Base-by-base conservation (phyloP, 2,329 filamentous ascomycete species). In the Cladosporium phlei region DNA sequence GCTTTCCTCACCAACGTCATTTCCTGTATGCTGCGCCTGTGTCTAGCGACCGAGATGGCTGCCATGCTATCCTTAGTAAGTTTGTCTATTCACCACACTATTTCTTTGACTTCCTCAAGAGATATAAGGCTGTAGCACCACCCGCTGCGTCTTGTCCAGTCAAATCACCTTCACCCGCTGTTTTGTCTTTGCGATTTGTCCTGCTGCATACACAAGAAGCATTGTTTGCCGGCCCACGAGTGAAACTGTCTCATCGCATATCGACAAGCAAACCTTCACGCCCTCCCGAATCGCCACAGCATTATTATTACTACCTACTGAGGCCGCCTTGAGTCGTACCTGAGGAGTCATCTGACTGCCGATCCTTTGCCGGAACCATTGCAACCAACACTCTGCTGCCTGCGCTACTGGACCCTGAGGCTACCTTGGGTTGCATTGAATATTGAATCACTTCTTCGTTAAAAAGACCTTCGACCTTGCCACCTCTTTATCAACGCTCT, bases 341-440 rank as follows among this genome's bases (percentile, higher is more conserved):
- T 22, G 22, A 45, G 37, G 42, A 45, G 42, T 45, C 32, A 45
- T 45, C 42, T 45, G 42, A 45, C 42, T 17, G 42, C n/a, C 32
- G 42, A 45, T 45, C 42, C 19, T 24, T 16, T 11, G n/a, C 24
- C 42, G 32, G 32, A 29, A 22, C 30, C 42, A 45, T 45, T 37
- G 42, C 21, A 45, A 45, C 42, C 42, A 45, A 45, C 42, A 45
- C 42, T 29, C 42, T 45, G 42, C 42, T 45, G 42, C 42, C 42
- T 43, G 39, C 39, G 24, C 42, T 29, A 17, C 24, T 9, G 42
- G 17, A 45, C 42, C 42, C 24, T 44, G 32, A 28, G n/a, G 19
- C 25, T 37, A 37, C 32, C 7, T 28, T 29, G 37, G 17, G n/a
- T 32, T 11, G 32, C 32, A 45, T 45, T 45, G 42, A 45, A 37